Percentiles rank a stretch among this genome's conserved stretches.
These are phyloP conservation scores for Chlorella variabilis DNA, from an alignment of 163 green algal species.

Conservation along the genomic window DNA sequence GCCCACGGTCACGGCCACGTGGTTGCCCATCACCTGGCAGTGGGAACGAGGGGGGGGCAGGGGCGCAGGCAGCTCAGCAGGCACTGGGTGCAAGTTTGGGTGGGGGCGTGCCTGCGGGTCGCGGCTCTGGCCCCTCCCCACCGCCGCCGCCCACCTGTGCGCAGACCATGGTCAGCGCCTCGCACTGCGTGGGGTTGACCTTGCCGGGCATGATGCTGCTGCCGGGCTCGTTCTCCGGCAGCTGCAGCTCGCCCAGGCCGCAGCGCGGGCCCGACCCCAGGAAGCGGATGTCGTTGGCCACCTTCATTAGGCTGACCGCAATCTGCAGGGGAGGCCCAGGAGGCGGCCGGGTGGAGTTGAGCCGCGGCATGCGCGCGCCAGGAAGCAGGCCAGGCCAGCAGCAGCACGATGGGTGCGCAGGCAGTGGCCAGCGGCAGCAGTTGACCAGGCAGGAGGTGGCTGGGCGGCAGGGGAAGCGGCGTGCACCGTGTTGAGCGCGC, in stretches of 20 bases:
- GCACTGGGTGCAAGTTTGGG: too few relatives aligned
- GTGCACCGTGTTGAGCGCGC: constrained; percentile 84
- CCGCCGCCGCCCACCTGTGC: constrained; percentile 71
- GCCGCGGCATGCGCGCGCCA: too few relatives aligned
- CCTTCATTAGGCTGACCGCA: constrained; percentile 88
- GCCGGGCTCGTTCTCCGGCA: constrained; percentile 97
- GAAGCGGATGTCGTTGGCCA: constrained; percentile 75
- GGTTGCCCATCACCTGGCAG: constrained; percentile 92
- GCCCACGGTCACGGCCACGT: constrained; percentile 82
- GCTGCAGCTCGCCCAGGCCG: constrained; percentile 89
- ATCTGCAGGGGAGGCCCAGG: constrained; percentile 1
- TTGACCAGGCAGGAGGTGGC: neutral
- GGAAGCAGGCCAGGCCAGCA: too few relatives aligned
- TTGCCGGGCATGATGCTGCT: constrained; percentile 98
- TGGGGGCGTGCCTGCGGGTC: too few relatives aligned
- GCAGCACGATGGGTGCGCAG: too few relatives aligned
- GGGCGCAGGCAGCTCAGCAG: too few relatives aligned
- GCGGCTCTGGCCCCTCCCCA: too few relatives aligned
- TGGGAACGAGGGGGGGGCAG: too few relatives aligned
- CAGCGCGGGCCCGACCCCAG: constrained; percentile 86
- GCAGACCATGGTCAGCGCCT: constrained; percentile 97
- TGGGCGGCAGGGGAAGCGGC: too few relatives aligned
- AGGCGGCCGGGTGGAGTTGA: too few relatives aligned
- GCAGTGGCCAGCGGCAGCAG: neutral
- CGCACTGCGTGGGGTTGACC: constrained; percentile 98